Percentiles rank a stretch among this genome's conserved stretches.
Conservation (phyloP, 73 alveolate species). For the Paramecium biaurelia region DNA sequence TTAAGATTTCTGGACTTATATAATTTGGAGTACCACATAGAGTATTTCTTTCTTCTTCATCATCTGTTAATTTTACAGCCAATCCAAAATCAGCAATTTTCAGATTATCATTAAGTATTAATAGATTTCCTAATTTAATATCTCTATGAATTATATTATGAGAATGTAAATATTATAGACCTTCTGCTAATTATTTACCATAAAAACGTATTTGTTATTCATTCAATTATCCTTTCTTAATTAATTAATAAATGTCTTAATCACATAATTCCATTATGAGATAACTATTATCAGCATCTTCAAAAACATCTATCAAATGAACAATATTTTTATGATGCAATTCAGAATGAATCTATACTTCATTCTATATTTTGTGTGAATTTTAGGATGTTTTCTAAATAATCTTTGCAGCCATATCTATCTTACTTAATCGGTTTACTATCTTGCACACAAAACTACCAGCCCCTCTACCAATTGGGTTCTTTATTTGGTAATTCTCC, state of each 20-base stretch:
- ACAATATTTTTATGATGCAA: constrained; percentile 59
- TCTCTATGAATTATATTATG: constrained; percentile 87
- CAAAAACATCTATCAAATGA: constrained; percentile 36
- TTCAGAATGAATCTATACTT: constrained; percentile 20
- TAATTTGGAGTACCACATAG: constrained; percentile 98
- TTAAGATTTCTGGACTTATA: constrained; percentile 80
- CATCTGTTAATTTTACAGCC: constrained; percentile 86
- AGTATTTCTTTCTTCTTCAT: constrained; percentile 90
- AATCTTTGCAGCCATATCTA: constrained; percentile 39
- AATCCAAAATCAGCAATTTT: constrained; percentile 97
- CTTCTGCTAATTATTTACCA: constrained; percentile 59
- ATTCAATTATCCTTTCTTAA: neutral
- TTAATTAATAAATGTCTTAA: constrained; percentile 44
- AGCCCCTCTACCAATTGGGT: constrained; percentile 67
- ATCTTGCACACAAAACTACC: constrained; percentile 60
- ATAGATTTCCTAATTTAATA: constrained; percentile 92
- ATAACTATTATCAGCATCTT: constrained; percentile 54
- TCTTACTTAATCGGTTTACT: neutral
- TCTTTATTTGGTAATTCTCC: constrained; percentile 58
- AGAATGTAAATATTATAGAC: constrained; percentile 62
- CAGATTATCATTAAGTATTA: constrained; percentile 80
- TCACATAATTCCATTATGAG: constrained; percentile 61
- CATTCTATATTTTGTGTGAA: neutral
- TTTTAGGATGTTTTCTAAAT: neutral
- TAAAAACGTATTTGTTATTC: constrained; percentile 23